Evolutionary conservation across 768 basidiomycete species (phyloP).

Genomic region (Tricholoma furcatifolium): DNA sequence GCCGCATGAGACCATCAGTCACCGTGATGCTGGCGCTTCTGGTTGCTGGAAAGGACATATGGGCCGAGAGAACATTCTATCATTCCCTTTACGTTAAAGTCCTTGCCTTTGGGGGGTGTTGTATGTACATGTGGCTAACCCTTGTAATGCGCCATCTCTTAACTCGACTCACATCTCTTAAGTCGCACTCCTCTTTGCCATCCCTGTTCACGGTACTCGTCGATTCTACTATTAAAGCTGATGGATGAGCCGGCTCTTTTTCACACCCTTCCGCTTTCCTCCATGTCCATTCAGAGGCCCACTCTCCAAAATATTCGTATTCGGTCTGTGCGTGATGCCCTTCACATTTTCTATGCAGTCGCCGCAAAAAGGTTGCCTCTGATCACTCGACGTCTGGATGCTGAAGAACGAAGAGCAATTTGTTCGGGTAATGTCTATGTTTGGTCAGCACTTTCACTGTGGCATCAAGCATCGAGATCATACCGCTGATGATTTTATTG

Average conservation of each 20-base stretch:
- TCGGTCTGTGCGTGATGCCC: slow-evolving; percentile 76
- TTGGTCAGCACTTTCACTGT: slow-evolving; percentile 53
- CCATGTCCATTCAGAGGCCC: slow-evolving; percentile 63
- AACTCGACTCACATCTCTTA: slow-evolving; percentile 57
- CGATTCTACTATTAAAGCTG: slow-evolving; percentile 23
- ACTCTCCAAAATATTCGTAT: slow-evolving; percentile 76
- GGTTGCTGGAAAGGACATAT: slow-evolving; percentile 28
- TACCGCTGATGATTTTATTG: not conserved
- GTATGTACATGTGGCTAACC: slow-evolving; percentile 46
- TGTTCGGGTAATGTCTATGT: slow-evolving; percentile 79
- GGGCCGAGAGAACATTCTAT: slow-evolving; percentile 36
- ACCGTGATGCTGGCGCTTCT: slow-evolving; percentile 21
- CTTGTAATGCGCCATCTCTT: slow-evolving; percentile 41
- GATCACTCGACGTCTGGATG: slow-evolving; percentile 79
- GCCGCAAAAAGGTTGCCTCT: slow-evolving; percentile 66
- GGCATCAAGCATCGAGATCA: not conserved
- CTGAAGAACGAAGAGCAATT: slow-evolving; percentile 76
- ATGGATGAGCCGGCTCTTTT: slow-evolving; percentile 18
- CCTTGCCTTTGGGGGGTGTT: slow-evolving; percentile 35
- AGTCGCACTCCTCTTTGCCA: slow-evolving; percentile 35
- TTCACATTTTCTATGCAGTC: slow-evolving; percentile 79
- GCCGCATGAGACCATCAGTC: slow-evolving; percentile 27
- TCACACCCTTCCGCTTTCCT: slow-evolving; percentile 20
- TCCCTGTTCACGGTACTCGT: slow-evolving; percentile 22
- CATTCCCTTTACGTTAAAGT: slow-evolving; percentile 38